Evolutionary conservation across 768 basidiomycete species (phyloP), one percentile per base, ranked within the genome.

Genomic region (Mycena haematopus): DNA sequence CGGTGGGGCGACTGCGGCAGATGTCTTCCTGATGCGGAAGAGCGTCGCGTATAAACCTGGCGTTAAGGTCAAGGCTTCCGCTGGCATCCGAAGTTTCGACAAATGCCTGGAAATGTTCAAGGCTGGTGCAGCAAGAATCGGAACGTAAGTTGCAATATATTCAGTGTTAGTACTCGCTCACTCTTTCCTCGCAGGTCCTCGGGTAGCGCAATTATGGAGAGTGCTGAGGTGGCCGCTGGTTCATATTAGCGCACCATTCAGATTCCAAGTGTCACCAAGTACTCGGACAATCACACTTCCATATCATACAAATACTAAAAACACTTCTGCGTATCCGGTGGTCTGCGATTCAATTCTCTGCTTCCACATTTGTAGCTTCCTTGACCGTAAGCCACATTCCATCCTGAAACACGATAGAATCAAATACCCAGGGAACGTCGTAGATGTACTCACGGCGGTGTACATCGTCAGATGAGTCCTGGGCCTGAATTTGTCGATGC

Each of bases 11-110:
- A 78, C 77, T 2, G 72, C 71, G 44, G 76, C 76, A 29, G 83
- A 85, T 67, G 82, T 84, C 0, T 65, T 65, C 8, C 66, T 83
- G 47, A 81, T 84, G 80, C 78, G 74, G 55, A 75, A 69, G 54
- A 70, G 77, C 0, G 81, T 83, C 17, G 70, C 68, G 9, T 76
- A 77, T 56, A 78, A 75, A 59, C 70, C 67, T 14, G 74, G 73
- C 6, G 79, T 83, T 10, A 78, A 80, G 66, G 81, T 84, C 42
- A 85, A 85, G 67, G 83, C 83, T 10, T 82, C 81, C 11, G 84
- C 79, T 11, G 83, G 83, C 6, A 80, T 85, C n/a, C 69, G 80
- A 11, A 79, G 74, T 2, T 78, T 82, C 52, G 80, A 82, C 11
- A 75, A 76, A 52, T 84, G 80, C 65, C 29, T 77, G 53, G 78